Base-by-base conservation (phyloP, 1,284 basidiomycete genomes). In the Porogramme epimiltina region DNA sequence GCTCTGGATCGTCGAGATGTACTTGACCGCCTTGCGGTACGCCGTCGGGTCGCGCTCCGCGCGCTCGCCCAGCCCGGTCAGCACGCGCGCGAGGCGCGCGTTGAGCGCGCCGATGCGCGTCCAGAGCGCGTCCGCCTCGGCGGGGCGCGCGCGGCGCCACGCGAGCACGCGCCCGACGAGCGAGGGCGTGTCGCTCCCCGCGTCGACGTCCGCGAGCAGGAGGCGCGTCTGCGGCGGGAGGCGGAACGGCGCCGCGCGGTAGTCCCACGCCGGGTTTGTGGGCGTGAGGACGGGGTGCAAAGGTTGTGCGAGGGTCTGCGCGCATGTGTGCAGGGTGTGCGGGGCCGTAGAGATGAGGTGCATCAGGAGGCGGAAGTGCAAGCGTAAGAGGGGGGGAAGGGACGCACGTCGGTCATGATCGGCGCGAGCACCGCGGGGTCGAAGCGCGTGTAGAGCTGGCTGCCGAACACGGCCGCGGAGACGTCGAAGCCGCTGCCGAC, bases 401-500 rank as follows among this genome's bases (percentile, higher is more conserved):
- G 40, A 52, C 61, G 38, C 42, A 64, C 62, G 23, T 78, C 74
- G 51, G 76, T 79, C 91, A 95, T 91, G 56, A 93, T 68, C 38
- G 76, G 76, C 62, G 84, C 76, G 49, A 91, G 69, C 34, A 92
- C 80, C 20, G 72, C 67, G 1, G 93, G 91, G 57, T 89, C 84
- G 70, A 99, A 99, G 42, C 96, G 83, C 36, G 84, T 89, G 71
- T 98, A 99, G 3, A 95, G 66, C 62, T 99, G 96, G 64, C 93
- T 95, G 8, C 97, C 97, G 73, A 91, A 99, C 3, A 95, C 89
- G 0, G 96, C 95, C 0, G 93, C 85, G 20, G 93, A 88, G 42
- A 99, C 92, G 67, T 99, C 97, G 71, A 99, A 99, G 1, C 97
- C 97, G 60, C 90, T 93, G 33, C 97, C 97, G 15, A 99, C 87